Evolutionary conservation across 2,329 filamentous ascomycete genomes (phyloP).

Genomic region (Colletotrichum sp.): DNA sequence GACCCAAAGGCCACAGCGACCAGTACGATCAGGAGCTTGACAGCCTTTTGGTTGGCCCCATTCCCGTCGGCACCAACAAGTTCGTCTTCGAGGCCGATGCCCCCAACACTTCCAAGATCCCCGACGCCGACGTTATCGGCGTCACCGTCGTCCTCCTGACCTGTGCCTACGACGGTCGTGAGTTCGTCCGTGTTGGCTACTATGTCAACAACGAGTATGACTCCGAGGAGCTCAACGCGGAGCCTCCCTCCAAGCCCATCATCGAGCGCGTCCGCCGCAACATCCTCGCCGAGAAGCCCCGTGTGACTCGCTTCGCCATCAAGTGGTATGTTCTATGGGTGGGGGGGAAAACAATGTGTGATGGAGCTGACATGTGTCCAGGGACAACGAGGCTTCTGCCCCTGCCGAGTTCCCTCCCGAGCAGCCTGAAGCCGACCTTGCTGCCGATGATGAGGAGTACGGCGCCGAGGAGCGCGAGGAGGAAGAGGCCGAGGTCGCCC

Average conservation of each 20-base stretch:
- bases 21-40: slow-evolving; percentile 99
- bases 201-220: slow-evolving; percentile 99
- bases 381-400: slow-evolving; percentile 97
- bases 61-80: slow-evolving; percentile 97
- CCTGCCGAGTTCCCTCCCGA: slow-evolving; percentile 96
- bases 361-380: slow-evolving; percentile 39
- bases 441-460: slow-evolving; percentile 86
- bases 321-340: slow-evolving; percentile 77
- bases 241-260: slow-evolving; percentile 90
- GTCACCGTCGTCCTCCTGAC: slow-evolving; percentile 97
- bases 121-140: slow-evolving; percentile 91
- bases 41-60: slow-evolving; percentile 94
- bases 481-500: slow-evolving; percentile 60
- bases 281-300: slow-evolving; percentile 94
- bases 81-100: slow-evolving; percentile 97
- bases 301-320: slow-evolving; percentile 96
- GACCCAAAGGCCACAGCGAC: slow-evolving; percentile 61
- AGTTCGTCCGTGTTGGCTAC: slow-evolving; percentile 98
- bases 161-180: slow-evolving; percentile 93
- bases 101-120: slow-evolving; percentile 88
- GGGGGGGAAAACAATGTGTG: not conserved
- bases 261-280: slow-evolving; percentile 93
- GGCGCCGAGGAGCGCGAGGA: slow-evolving; percentile 88
- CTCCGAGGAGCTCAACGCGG: slow-evolving; percentile 83
- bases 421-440: slow-evolving; percentile 91